Base-by-base conservation (phyloP, 179 eudicot species). In the Actinidia arguta region DNA sequence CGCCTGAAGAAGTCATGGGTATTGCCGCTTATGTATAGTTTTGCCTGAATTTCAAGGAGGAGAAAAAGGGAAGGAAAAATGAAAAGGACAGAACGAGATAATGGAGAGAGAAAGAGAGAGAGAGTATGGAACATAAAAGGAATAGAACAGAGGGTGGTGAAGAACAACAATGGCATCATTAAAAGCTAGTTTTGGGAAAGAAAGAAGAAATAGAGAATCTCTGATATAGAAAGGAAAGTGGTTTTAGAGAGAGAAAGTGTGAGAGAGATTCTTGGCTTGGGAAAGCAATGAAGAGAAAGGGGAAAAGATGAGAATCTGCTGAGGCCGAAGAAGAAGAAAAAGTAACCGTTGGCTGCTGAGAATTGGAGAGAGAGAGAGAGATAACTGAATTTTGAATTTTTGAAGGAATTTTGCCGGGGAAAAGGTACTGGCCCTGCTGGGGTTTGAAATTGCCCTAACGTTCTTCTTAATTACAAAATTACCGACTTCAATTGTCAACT, bases 1-100 rank as follows among this genome's bases (percentile, higher is more conserved):
- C 84, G 81, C 85, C 85, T 22, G 96, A 89, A 70, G 96, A 92
- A 83, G 93, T 91, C 99, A 94, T 93, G 86, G 85, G 85, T 58
- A 79, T 20, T 75, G 84, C 22, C 31, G 48, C n/a, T 24, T 90
- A 79, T 86, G 89, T 87, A 86, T 78, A 82, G 83, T n/a, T 48
- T 76, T 58, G 81, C 73, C 75, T 63, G 82, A 73, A 81, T 54
- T 63, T 76, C 48, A 71, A 88, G 87, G 82, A 82, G 59, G 44
- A 16, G 72, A 83, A 82, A 85, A 78, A 46, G 82, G 66, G 17
- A 44, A 74, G 14, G 42, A 39, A 82, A 64, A 16, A 75, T 83
- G 94, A 92, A 88, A 92, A 85, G 87, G 95, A 92, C 89, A 11
- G 79, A 76, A 78, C 83, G 77, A 76, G 82, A 80, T n/a, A 75